Conservation (phyloP, 208 protist genomes). For the Trypanosoma avium region DNA sequence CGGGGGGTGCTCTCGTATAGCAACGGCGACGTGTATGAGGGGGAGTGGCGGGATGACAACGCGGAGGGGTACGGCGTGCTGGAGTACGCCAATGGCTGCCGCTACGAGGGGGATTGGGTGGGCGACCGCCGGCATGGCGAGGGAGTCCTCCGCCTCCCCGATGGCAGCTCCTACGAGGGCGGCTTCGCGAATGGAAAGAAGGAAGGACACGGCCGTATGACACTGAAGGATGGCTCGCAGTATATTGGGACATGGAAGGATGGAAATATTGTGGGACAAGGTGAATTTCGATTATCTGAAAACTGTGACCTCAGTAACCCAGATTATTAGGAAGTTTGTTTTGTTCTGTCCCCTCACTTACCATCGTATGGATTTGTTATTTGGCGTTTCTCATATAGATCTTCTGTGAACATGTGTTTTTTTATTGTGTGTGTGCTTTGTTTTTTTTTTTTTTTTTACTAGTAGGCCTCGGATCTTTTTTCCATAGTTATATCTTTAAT, state of each 20-base stretch:
- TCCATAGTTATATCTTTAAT: no score
- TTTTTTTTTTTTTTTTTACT: constrained; percentile 23
- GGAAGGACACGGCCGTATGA: constrained; percentile 87
- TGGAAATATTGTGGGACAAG: constrained; percentile 83
- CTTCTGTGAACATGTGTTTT: constrained; percentile 15
- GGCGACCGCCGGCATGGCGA: constrained; percentile 83
- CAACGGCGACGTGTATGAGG: constrained; percentile 92
- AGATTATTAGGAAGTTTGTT: constrained; percentile 64
- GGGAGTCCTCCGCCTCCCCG: constrained; percentile 74
- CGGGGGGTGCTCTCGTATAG: constrained; percentile 87
- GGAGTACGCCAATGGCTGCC: constrained; percentile 89
- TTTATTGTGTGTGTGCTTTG: no score
- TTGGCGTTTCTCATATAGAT: constrained; percentile 3
- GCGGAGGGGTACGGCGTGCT: constrained; percentile 83
- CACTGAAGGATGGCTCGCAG: constrained; percentile 87
- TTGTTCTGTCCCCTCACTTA: constrained; percentile 13
- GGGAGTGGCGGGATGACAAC: constrained; percentile 86
- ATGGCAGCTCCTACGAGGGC: constrained; percentile 89
- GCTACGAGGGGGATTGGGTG: constrained; percentile 90
- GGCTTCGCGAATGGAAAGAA: constrained; percentile 85
- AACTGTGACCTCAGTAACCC: constrained; percentile 91
- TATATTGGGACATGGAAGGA: constrained; percentile 91
- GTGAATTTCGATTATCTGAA: constrained; percentile 86
- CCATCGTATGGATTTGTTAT: no score
- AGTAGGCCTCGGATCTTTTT: background rate